These are phyloP conservation scores for Boeremia lycopersici DNA, from an alignment of 2,329 filamentous ascomycete genomes.

Conservation along the genomic window DNA sequence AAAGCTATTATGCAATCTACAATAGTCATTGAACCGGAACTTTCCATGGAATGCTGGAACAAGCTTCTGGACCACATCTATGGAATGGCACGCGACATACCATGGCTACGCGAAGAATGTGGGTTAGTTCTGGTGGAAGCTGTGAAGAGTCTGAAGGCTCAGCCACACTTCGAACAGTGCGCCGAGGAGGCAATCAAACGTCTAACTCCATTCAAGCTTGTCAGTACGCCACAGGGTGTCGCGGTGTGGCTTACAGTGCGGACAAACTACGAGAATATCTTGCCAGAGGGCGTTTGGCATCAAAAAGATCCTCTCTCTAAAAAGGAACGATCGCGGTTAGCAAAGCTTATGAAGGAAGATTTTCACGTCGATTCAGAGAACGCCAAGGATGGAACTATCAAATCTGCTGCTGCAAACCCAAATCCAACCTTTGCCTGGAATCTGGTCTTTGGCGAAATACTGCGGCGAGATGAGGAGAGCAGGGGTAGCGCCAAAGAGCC, in stretches of 20 bases:
- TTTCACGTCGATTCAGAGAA: slow-evolving; percentile 58
- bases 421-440: slow-evolving; percentile 90
- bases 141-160: slow-evolving; percentile 60
- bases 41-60: slow-evolving; percentile 63
- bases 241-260: slow-evolving; percentile 82
- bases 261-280: slow-evolving; percentile 65
- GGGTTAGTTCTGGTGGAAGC: slow-evolving; percentile 80
- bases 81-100: slow-evolving; percentile 77
- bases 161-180: slow-evolving; percentile 58
- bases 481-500: slow-evolving; percentile 40
- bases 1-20: slow-evolving; percentile 84
- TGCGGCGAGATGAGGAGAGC: slow-evolving; percentile 32
- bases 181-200: slow-evolving; percentile 67
- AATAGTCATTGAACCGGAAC: slow-evolving; percentile 66
- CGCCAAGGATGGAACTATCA: slow-evolving; percentile 53
- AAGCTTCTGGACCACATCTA: slow-evolving; percentile 75
- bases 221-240: slow-evolving; percentile 84
- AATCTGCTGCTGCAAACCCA: slow-evolving; percentile 77
- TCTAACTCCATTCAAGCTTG: slow-evolving; percentile 68
- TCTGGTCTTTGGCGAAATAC: slow-evolving; percentile 64
- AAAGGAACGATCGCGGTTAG: slow-evolving; percentile 71
- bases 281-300: slow-evolving; percentile 75
- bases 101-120: slow-evolving; percentile 88
- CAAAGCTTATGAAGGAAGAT: slow-evolving; percentile 80
- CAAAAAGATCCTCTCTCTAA: slow-evolving; percentile 72